phyloP scores from a whole-genome alignment of 2,329 filamentous ascomycete genomes.

The Fusarium decemcellulare region DNA sequence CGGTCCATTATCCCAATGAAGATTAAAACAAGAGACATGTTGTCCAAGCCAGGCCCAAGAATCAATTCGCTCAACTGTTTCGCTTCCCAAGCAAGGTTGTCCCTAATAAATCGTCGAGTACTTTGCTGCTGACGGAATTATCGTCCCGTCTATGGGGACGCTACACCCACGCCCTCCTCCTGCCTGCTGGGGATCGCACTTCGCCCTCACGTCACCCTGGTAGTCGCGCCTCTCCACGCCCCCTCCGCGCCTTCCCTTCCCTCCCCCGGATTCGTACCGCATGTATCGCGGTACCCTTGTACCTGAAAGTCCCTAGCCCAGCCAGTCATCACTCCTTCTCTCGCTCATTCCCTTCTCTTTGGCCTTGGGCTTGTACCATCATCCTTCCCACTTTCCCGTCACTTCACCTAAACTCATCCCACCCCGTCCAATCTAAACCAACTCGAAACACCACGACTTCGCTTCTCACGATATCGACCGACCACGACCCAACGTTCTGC shows the following conservation, averaged over 20 bases:
- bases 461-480: slow-evolving; percentile 42
- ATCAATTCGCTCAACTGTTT: background rate
- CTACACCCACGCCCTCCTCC: slow-evolving; percentile 17
- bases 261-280: slow-evolving; percentile 43
- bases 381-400: slow-evolving; percentile 44
- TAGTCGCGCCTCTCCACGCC: slow-evolving; percentile 24
- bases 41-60: background rate
- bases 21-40: background rate
- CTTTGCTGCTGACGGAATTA: slow-evolving; percentile 23
- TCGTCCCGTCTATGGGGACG: slow-evolving; percentile 33
- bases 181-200: slow-evolving; percentile 11
- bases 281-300: slow-evolving; percentile 40
- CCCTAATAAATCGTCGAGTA: background rate
- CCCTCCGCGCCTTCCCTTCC: slow-evolving; percentile 38
- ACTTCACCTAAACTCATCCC: slow-evolving; percentile 40
- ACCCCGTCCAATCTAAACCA: slow-evolving; percentile 34
- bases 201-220: slow-evolving; percentile 4
- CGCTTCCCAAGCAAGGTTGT: background rate
- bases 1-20: slow-evolving; percentile 6
- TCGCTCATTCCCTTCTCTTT: slow-evolving; percentile 38
- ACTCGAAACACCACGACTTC: slow-evolving; percentile 45
- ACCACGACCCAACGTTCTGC: slow-evolving; percentile 20
- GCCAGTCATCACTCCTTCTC: slow-evolving; percentile 41
- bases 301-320: slow-evolving; percentile 38
- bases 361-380: slow-evolving; percentile 40